Conservation (phyloP, 2,329 filamentous ascomycete genomes). For the Cryphonectria naterciae region DNA sequence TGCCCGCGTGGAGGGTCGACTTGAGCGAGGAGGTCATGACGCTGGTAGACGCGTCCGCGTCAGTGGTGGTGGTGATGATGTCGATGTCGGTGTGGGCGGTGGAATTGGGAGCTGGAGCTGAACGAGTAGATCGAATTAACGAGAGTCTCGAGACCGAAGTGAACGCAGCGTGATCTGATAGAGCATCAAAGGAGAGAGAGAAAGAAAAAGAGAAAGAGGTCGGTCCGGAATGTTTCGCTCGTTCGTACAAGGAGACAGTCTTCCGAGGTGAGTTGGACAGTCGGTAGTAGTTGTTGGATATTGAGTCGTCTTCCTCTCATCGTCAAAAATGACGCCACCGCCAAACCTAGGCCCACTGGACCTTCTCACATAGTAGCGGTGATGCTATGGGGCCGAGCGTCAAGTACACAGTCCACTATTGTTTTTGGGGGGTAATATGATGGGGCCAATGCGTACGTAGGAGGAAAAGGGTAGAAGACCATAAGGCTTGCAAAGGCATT, state of each 20-base stretch:
- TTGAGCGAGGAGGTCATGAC: not conserved
- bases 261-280: not conserved
- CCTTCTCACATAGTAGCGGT: not conserved
- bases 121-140: not conserved
- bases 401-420: not conserved
- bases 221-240: not conserved
- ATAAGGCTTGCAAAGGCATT: not conserved
- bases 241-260: not conserved
- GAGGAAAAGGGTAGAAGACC: not conserved
- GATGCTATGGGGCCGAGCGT: not conserved
- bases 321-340: constrained; percentile 20
- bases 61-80: constrained; percentile 1
- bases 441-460: not conserved
- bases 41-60: not conserved
- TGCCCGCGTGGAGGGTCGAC: not conserved
- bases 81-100: not conserved
- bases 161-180: not conserved
- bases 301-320: not conserved
- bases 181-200: not conserved
- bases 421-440: not conserved
- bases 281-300: not conserved
- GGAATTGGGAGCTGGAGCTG: not conserved
- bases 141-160: constrained; percentile 1
- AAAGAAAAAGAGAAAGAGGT: not conserved
- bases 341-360: constrained; percentile 10